These are phyloP conservation scores for Populus nigra DNA, from an alignment of 345 rosid genomes.

Conservation along the genomic window DNA sequence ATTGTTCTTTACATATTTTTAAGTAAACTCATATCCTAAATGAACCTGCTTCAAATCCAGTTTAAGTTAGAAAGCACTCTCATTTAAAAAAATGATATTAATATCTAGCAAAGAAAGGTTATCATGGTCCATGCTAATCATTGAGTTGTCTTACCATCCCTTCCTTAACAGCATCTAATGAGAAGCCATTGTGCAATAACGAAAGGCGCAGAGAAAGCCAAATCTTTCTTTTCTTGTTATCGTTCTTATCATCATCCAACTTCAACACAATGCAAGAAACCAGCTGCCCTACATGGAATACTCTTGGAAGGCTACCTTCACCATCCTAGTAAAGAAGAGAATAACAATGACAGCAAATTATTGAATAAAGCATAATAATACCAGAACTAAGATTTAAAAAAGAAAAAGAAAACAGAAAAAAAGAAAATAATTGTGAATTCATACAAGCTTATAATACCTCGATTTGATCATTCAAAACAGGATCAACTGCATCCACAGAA, in stretches of 20 bases:
- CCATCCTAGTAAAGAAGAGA: constrained; percentile 40
- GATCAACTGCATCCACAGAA: constrained; percentile 68
- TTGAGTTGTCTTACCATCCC: constrained; percentile 71
- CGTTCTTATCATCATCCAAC: constrained; percentile 80
- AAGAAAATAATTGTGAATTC: background rate
- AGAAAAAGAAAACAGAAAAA: background rate
- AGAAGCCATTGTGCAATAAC: constrained; percentile 64
- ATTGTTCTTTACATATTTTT: background rate
- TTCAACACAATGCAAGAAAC: constrained; percentile 82
- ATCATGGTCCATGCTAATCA: background rate
- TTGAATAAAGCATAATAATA: background rate
- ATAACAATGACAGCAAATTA: background rate
- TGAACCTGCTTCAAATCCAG: background rate
- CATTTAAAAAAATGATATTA: background rate
- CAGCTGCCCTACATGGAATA: constrained; percentile 69
- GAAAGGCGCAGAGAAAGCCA: constrained; percentile 92
- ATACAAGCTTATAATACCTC: constrained; percentile 42
- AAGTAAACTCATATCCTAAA: background rate
- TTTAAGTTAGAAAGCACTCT: background rate
- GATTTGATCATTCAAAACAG: constrained; percentile 45
- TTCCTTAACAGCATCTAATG: constrained; percentile 70
- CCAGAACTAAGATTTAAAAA: constrained; percentile 4
- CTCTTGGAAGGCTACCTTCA: constrained; percentile 50
- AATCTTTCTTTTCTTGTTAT: constrained; percentile 66
- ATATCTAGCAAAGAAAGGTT: background rate